Evolutionary conservation across 768 basidiomycete genomes (phyloP).

Genomic region (Astraeus odoratus): DNA sequence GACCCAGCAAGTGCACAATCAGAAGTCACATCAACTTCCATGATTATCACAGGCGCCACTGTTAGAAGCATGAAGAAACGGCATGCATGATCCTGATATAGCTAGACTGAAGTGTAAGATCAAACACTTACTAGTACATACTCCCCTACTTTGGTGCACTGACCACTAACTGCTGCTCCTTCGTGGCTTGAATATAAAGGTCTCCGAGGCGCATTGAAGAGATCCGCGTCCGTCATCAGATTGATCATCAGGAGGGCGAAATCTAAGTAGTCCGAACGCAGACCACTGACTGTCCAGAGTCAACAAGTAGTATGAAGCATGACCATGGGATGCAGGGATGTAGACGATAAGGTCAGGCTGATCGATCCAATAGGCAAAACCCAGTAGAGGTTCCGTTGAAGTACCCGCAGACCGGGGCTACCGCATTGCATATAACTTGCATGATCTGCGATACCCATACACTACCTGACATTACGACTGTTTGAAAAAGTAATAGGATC

Average conservation of each 20-base stretch:
- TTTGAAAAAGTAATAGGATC: slow-evolving; percentile 14
- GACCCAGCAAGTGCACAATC: too few species aligned
- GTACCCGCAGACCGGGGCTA: not conserved
- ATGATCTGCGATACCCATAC: slow-evolving; percentile 16
- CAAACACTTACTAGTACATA: too few species aligned
- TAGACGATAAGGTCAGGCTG: slow-evolving; percentile 5
- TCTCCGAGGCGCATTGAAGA: slow-evolving; percentile 8
- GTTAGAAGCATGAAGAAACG: too few species aligned
- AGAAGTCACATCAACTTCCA: too few species aligned
- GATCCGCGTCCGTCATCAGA: slow-evolving; percentile 6
- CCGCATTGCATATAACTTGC: slow-evolving; percentile 6
- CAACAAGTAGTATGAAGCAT: slow-evolving; percentile 6
- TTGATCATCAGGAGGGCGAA: slow-evolving; percentile 9
- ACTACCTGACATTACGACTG: slow-evolving; percentile 5
- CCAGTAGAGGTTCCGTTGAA: not conserved
- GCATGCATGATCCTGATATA: too few species aligned
- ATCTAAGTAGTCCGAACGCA: slow-evolving; percentile 7
- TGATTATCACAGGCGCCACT: too few species aligned
- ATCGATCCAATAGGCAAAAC: slow-evolving; percentile 5
- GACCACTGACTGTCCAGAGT: slow-evolving; percentile 4
- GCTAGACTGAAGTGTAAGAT: too few species aligned
- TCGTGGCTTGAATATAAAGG: not conserved
- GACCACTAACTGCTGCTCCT: not conserved
- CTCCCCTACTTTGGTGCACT: not conserved
- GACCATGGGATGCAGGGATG: slow-evolving; percentile 6